Conservation (phyloP, 805 yeast species). For the Kuraishia ogatae region DNA sequence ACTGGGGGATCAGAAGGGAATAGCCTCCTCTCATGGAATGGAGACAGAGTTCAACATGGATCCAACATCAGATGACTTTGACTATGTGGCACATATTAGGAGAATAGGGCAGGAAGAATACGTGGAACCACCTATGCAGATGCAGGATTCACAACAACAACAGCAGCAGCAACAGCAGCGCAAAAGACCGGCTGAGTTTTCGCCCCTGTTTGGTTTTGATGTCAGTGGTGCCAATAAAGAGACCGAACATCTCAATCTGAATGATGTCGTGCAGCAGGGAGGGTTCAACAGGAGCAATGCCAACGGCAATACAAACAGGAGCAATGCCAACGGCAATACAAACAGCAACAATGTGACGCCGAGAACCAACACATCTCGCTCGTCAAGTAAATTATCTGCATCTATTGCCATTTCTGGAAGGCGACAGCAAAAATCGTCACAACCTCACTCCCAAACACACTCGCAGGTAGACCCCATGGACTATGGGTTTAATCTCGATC, state of each 20-base stretch:
- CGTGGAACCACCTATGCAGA: not conserved
- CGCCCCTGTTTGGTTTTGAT: slow-evolving; percentile 8
- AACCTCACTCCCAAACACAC: not conserved
- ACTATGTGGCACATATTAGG: slow-evolving; percentile 56
- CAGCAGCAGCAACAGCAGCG: slow-evolving; percentile 1
- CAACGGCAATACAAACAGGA: not conserved
- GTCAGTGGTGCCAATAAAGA: not conserved
- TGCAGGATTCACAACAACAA: not conserved
- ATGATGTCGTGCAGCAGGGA: not conserved
- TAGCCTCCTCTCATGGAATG: slow-evolving; percentile 2
- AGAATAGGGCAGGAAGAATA: slow-evolving; percentile 38
- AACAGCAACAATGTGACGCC: not conserved
- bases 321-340: not conserved
- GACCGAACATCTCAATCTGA: not conserved
- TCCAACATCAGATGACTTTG: slow-evolving; percentile 46
- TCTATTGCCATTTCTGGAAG: slow-evolving; percentile 4
- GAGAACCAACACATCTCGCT: not conserved
- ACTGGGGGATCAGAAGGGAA: slow-evolving; percentile 1
- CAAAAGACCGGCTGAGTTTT: slow-evolving; percentile 18
- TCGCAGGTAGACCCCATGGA: not conserved
- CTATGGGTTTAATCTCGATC: not conserved
- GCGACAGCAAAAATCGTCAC: not conserved
- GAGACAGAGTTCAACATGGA: slow-evolving; percentile 16
- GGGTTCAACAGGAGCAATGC: not conserved
- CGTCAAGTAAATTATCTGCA: slow-evolving; percentile 8